These are phyloP conservation scores for Exophiala bonariae DNA, from an alignment of 2,329 filamentous ascomycete genomes.

Conservation along the genomic window DNA sequence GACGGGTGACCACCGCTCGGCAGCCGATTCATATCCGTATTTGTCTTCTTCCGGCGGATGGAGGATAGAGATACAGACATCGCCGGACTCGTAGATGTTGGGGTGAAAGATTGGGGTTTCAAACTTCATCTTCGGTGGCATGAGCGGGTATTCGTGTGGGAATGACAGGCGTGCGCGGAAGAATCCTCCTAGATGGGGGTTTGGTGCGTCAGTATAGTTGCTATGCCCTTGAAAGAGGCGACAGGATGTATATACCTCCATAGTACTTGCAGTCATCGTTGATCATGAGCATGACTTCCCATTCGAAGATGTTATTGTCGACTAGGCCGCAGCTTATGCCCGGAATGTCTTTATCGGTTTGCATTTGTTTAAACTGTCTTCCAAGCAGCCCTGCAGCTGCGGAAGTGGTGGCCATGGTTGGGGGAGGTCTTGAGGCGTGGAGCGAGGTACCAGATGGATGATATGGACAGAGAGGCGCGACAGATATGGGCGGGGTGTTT, in stretches of 20 bases:
- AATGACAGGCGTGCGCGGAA: conserved; percentile 86
- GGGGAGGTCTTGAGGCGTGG: background rate
- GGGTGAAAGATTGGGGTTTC: conserved; percentile 87
- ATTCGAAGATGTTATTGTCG: conserved; percentile 87
- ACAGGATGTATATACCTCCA: conserved; percentile 64
- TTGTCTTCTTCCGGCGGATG: conserved; percentile 93
- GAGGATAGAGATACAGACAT: conserved; percentile 94
- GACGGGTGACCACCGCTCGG: conserved; percentile 91
- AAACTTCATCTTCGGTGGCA: conserved; percentile 88
- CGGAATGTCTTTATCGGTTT: conserved; percentile 83
- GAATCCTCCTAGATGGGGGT: conserved; percentile 74
- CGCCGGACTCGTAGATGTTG: conserved; percentile 75
- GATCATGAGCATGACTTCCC: conserved; percentile 99
- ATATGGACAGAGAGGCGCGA: background rate
- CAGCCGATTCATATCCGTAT: conserved; percentile 86
- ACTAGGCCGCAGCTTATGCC: conserved; percentile 92
- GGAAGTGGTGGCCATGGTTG: conserved; percentile 42
- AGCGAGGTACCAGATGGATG: background rate
- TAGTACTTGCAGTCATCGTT: conserved; percentile 92
- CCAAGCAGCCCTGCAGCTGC: conserved; percentile 72
- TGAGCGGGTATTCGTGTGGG: conserved; percentile 79
- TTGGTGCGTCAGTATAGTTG: conserved; percentile 6
- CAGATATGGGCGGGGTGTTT: too few relatives aligned
- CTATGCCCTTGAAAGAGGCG: background rate
- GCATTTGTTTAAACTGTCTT: conserved; percentile 92